phyloP scores from a whole-genome alignment of 768 basidiomycete genomes.

The Trametes maxima region DNA sequence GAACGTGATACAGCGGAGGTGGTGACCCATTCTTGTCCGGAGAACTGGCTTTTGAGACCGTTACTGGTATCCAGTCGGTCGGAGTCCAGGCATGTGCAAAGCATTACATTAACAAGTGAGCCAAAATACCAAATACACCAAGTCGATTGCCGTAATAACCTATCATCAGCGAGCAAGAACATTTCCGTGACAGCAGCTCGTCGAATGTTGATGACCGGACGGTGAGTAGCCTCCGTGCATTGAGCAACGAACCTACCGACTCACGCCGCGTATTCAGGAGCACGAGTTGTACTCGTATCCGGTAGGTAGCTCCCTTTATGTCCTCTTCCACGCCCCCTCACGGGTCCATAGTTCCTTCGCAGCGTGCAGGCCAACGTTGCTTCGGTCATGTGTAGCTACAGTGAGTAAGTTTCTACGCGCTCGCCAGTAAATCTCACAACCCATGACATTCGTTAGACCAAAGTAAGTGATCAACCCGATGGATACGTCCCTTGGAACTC shows the following conservation, averaged over 20 bases:
- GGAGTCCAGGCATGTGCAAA: slow-evolving; percentile 89
- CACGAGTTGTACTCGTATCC: slow-evolving; percentile 74
- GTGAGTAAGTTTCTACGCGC: slow-evolving; percentile 36
- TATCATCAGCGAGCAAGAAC: slow-evolving; percentile 55
- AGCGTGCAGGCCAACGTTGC: slow-evolving; percentile 76
- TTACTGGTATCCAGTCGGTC: slow-evolving; percentile 73
- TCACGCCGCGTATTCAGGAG: slow-evolving; percentile 35
- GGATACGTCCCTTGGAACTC: not conserved
- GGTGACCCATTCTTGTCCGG: slow-evolving; percentile 86
- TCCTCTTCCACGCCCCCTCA: not conserved
- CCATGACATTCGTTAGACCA: not conserved
- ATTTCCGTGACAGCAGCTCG: slow-evolving; percentile 50
- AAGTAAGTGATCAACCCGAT: slow-evolving; percentile 7
- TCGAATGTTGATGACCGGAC: slow-evolving; percentile 71
- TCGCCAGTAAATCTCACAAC: not conserved
- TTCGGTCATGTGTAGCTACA: slow-evolving; percentile 76
- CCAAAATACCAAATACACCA: no score
- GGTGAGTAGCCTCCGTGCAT: slow-evolving; percentile 1
- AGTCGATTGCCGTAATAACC: not conserved
- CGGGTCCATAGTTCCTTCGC: slow-evolving; percentile 46
- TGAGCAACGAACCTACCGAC: not conserved
- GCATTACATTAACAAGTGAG: slow-evolving; percentile 55
- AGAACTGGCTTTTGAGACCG: slow-evolving; percentile 74
- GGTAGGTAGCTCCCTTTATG: not conserved
- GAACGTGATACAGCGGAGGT: slow-evolving; percentile 73